Percentiles rank a stretch among this genome's conserved stretches.
These are phyloP conservation scores for Oenanthe sinensis DNA, from an alignment of 129 eudicot species.

Conservation along the genomic window DNA sequence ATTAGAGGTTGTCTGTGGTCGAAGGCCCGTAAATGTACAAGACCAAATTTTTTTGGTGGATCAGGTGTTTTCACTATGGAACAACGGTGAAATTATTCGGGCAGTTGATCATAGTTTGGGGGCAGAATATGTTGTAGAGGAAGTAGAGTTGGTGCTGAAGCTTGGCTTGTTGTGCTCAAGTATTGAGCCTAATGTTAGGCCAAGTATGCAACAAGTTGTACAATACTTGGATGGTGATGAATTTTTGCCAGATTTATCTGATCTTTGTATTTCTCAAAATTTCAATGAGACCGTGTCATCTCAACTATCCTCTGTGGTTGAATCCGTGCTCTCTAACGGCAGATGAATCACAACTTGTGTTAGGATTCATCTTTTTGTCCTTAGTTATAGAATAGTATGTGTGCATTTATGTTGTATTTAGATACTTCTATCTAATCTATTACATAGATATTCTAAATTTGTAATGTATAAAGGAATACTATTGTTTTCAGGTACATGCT, in stretches of 20 bases:
- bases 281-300: background rate
- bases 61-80: conserved; percentile 38
- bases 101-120: conserved; percentile 35
- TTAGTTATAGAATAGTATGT: too few species aligned
- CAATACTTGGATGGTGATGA: conserved; percentile 18
- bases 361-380: too few species aligned
- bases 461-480: too few species aligned
- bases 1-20: conserved; percentile 54
- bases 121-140: conserved; percentile 19
- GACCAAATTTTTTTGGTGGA: conserved; percentile 39
- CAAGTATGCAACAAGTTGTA: conserved; percentile 34
- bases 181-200: conserved; percentile 23
- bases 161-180: conserved; percentile 50
- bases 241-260: background rate
- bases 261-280: background rate
- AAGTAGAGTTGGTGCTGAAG: conserved; percentile 41
- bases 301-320: background rate
- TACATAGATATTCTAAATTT: too few species aligned
- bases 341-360: too few species aligned
- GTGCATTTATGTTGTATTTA: too few species aligned
- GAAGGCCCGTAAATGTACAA: conserved; percentile 29
- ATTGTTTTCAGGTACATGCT: too few species aligned
- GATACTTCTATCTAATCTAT: too few species aligned
- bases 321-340: background rate
- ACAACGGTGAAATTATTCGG: conserved; percentile 20